These are phyloP conservation scores for Arxiozyma slooffiae DNA, from an alignment of 1,139 yeast species.

Conservation along the genomic window DNA sequence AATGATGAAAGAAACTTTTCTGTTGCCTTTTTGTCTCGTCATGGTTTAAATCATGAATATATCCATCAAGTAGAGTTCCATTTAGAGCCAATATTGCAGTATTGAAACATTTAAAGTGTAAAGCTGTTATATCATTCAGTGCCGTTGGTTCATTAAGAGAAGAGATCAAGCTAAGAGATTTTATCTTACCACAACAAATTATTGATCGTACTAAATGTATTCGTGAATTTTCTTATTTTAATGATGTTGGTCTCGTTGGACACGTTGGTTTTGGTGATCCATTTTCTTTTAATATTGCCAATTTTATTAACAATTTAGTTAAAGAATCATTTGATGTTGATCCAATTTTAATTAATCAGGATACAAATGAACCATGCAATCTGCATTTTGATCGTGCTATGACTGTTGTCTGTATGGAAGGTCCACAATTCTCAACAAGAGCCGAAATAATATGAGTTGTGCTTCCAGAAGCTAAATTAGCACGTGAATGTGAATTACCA, in stretches of 20 bases:
- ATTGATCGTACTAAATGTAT: slow-evolving; percentile 96
- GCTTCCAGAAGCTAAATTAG: slow-evolving; percentile 90
- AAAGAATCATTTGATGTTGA: slow-evolving; percentile 33
- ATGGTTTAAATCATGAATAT: slow-evolving; percentile 80
- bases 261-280: slow-evolving; percentile 98
- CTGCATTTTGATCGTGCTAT: slow-evolving; percentile 47
- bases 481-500: slow-evolving; percentile 92
- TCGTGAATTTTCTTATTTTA: slow-evolving; percentile 77
- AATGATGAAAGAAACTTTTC: slow-evolving; percentile 39
- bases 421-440: slow-evolving; percentile 94
- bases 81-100: slow-evolving; percentile 93
- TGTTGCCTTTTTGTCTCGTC: slow-evolving; percentile 91
- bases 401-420: slow-evolving; percentile 94
- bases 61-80: slow-evolving; percentile 87
- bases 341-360: slow-evolving; percentile 39
- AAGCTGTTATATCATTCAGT: slow-evolving; percentile 80
- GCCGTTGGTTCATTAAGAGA: slow-evolving; percentile 94
- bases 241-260: slow-evolving; percentile 84
- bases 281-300: slow-evolving; percentile 65
- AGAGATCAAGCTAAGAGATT: slow-evolving; percentile 86
- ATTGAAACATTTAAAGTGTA: slow-evolving; percentile 74
- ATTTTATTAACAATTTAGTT: slow-evolving; percentile 46
- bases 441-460: slow-evolving; percentile 99
- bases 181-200: slow-evolving; percentile 88
- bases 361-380: slow-evolving; percentile 23